Conservation (phyloP, 192 early-diverging fungal species). For the Entomortierella chlamydospora region DNA sequence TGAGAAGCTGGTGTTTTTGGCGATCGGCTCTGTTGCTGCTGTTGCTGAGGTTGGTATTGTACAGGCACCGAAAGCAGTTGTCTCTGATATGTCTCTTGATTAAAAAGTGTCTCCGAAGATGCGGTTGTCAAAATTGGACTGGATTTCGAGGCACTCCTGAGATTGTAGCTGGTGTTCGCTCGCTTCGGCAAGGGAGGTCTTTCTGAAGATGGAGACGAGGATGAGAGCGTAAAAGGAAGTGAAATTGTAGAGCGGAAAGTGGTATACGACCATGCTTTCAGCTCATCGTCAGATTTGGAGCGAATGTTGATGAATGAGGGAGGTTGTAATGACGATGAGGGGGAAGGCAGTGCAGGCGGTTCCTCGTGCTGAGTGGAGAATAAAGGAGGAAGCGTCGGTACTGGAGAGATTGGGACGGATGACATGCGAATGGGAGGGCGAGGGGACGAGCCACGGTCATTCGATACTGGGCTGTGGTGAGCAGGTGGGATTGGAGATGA, state of each 20-base stretch:
- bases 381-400: neutral
- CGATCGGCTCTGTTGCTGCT: neutral
- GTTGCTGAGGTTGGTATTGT: neutral
- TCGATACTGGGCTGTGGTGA: neutral
- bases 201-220: neutral
- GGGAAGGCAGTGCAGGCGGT: neutral
- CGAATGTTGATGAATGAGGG: neutral
- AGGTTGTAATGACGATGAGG: neutral
- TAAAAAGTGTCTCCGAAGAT: neutral
- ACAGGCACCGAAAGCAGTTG: neutral
- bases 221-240: neutral
- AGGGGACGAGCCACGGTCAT: neutral
- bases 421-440: slow-evolving; percentile 3
- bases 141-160: neutral
- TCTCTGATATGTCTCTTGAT: neutral
- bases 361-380: slow-evolving; percentile 1
- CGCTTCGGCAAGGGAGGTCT: neutral
- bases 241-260: neutral
- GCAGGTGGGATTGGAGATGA: neutral
- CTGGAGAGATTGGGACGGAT: neutral
- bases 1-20: neutral
- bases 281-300: slow-evolving; percentile 6
- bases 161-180: neutral
- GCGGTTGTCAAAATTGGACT: neutral
- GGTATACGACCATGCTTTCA: neutral